phyloP scores from a whole-genome alignment of 179 eudicot genomes.

The Kewa caespitosa region DNA sequence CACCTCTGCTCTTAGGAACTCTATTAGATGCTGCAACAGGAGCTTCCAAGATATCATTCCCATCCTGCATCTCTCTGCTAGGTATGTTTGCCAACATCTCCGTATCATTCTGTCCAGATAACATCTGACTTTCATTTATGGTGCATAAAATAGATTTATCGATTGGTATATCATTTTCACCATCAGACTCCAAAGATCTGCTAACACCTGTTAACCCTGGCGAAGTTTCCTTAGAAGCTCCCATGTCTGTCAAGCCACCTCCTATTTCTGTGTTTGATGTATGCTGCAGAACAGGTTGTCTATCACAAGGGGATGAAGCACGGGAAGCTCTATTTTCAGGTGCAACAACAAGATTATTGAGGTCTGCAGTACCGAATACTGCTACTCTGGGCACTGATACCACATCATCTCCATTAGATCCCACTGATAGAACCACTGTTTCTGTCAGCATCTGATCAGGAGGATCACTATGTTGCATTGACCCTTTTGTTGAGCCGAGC shows the following conservation, averaged over 20 bases:
- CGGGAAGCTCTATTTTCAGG: background rate
- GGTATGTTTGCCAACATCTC: conserved; percentile 1
- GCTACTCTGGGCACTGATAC: conserved; percentile 7
- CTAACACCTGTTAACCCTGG: conserved; percentile 9
- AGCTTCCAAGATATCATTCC: background rate
- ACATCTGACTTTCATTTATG: conserved; percentile 2
- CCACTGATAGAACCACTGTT: conserved; percentile 13
- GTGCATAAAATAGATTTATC: conserved; percentile 4
- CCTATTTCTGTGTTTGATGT: conserved; percentile 8
- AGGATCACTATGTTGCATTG: conserved; percentile 4
- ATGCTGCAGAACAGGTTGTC: conserved; percentile 6
- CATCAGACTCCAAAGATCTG: conserved; percentile 24
- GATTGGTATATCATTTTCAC: conserved; percentile 21
- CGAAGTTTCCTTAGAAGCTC: conserved; percentile 1
- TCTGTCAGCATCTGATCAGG: conserved; percentile 14
- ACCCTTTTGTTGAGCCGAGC: background rate
- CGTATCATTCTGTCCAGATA: conserved; percentile 12
- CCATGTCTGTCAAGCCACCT: conserved; percentile 24
- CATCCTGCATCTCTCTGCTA: background rate
- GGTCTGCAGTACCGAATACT: background rate
- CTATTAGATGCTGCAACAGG: conserved; percentile 13
- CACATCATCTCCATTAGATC: conserved; percentile 26
- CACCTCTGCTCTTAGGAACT: background rate
- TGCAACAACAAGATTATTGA: background rate
- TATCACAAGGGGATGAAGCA: background rate